phyloP scores from a whole-genome alignment of 2,329 filamentous ascomycete species.

The Teratosphaeria pseudoeucalypti region DNA sequence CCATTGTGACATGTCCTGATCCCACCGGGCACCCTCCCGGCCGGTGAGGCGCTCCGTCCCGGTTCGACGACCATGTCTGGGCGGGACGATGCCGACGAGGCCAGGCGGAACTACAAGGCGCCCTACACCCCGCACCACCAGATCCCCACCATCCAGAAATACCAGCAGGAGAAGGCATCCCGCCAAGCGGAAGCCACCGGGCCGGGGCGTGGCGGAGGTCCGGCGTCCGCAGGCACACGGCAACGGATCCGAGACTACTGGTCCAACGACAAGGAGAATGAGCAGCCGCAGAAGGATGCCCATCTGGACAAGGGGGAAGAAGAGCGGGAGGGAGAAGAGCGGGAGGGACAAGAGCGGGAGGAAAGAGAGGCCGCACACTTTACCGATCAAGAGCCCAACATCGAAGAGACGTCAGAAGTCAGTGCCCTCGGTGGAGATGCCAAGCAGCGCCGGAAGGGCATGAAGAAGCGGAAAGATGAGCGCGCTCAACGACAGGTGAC shows the following conservation, averaged over 20 bases:
- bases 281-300: not conserved
- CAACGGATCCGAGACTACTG: constrained; percentile 10
- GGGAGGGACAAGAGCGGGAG: not conserved
- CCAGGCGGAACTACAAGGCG: constrained; percentile 28
- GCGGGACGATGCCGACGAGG: constrained; percentile 32
- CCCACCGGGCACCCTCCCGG: not conserved
- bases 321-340: not conserved
- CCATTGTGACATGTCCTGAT: no score
- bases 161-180: constrained; percentile 36
- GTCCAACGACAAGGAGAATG: constrained; percentile 9
- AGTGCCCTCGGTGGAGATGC: constrained; percentile 28
- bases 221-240: not conserved
- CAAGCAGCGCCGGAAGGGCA: constrained; percentile 37
- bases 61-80: constrained; percentile 15
- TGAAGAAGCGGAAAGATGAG: constrained; percentile 40
- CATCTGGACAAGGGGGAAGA: not conserved
- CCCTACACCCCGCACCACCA: constrained; percentile 35
- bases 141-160: constrained; percentile 38
- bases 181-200: constrained; percentile 26
- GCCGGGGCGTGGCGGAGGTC: constrained; percentile 15
- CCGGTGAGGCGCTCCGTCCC: not conserved
- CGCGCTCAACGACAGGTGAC: constrained; percentile 51
- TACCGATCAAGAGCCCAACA: constrained; percentile 10
- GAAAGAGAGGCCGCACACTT: constrained; percentile 1
- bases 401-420: constrained; percentile 34